Percentiles rank a stretch among this genome's conserved stretches.
These are phyloP conservation scores for Aspergillus nanangensis DNA, from an alignment of 495 filamentous ascomycete species.

Conservation along the genomic window DNA sequence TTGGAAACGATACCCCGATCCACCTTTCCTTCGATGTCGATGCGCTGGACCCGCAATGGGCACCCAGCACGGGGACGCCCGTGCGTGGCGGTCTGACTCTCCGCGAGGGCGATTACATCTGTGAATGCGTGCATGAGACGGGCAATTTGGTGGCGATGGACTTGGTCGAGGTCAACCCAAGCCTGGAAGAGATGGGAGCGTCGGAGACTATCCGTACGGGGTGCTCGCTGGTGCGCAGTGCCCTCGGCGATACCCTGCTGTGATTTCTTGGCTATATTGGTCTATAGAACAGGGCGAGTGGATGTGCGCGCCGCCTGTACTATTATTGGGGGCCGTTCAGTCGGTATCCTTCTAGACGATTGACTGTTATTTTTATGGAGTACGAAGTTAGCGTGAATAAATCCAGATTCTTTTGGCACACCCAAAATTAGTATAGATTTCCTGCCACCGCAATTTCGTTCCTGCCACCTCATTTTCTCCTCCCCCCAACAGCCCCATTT, in stretches of 20 bases:
- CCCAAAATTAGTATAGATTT: background rate
- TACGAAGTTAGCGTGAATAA: background rate
- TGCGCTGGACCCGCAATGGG: constrained; percentile 92
- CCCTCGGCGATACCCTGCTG: constrained; percentile 83
- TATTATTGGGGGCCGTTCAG: no score
- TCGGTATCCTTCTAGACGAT: no score
- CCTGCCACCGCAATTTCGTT: constrained; percentile 19
- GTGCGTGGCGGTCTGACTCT: constrained; percentile 94
- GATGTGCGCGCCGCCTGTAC: background rate
- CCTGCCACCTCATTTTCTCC: constrained; percentile 13
- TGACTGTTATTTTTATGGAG: background rate
- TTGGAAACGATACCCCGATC: constrained; percentile 89
- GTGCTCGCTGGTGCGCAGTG: constrained; percentile 86
- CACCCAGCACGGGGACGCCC: constrained; percentile 91
- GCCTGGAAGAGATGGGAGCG: constrained; percentile 69
- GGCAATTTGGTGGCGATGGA: constrained; percentile 90
- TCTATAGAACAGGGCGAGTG: background rate
- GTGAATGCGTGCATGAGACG: constrained; percentile 91
- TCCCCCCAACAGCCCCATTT: background rate
- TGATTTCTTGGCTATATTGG: constrained; percentile 34
- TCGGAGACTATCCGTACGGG: constrained; percentile 86
- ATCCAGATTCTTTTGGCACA: background rate
- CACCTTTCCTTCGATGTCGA: constrained; percentile 98
- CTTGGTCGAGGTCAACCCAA: constrained; percentile 94
- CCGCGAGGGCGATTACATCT: constrained; percentile 96